These are phyloP conservation scores for Trametes punicea DNA, from an alignment of 768 basidiomycete genomes.

Conservation along the genomic window DNA sequence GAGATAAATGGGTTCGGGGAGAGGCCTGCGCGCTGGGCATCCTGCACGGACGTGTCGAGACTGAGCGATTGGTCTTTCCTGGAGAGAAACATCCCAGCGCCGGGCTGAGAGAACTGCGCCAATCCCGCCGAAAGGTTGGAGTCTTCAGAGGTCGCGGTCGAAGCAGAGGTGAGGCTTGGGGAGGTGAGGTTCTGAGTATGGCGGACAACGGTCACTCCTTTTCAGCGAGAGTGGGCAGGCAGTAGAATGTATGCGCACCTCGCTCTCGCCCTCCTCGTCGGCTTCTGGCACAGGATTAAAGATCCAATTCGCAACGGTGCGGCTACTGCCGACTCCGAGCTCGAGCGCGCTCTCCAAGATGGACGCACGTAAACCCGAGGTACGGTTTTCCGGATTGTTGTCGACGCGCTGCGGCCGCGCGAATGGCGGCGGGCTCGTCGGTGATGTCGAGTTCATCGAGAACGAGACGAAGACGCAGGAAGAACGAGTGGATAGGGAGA, in stretches of 20 bases:
- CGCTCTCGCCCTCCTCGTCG: slow-evolving; percentile 47
- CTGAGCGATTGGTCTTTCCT: slow-evolving; percentile 10
- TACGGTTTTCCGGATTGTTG: slow-evolving; percentile 33
- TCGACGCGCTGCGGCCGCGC: slow-evolving; percentile 15
- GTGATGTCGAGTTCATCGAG: slow-evolving; percentile 8
- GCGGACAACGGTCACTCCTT: background rate
- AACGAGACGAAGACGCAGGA: background rate
- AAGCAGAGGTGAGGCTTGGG: slow-evolving; percentile 39
- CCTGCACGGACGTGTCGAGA: slow-evolving; percentile 10
- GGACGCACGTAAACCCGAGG: slow-evolving; percentile 65
- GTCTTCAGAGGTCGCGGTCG: slow-evolving; percentile 43
- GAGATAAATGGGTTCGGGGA: background rate
- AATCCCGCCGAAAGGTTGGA: slow-evolving; percentile 32
- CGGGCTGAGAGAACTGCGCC: slow-evolving; percentile 20
- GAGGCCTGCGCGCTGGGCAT: background rate
- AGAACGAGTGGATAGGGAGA: background rate
- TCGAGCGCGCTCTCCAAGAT: slow-evolving; percentile 71
- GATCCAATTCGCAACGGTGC: slow-evolving; percentile 67
- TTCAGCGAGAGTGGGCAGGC: background rate
- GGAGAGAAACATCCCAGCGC: slow-evolving; percentile 20
- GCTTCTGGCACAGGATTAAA: slow-evolving; percentile 59
- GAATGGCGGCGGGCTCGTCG: slow-evolving; percentile 7
- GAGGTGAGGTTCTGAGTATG: slow-evolving; percentile 25
- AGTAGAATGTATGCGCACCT: slow-evolving; percentile 28
- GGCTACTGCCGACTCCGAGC: slow-evolving; percentile 58